These are phyloP conservation scores for Physcomitrium patens DNA, from an alignment of 225 moss, liverwort and hornwort species.

Conservation along the genomic window DNA sequence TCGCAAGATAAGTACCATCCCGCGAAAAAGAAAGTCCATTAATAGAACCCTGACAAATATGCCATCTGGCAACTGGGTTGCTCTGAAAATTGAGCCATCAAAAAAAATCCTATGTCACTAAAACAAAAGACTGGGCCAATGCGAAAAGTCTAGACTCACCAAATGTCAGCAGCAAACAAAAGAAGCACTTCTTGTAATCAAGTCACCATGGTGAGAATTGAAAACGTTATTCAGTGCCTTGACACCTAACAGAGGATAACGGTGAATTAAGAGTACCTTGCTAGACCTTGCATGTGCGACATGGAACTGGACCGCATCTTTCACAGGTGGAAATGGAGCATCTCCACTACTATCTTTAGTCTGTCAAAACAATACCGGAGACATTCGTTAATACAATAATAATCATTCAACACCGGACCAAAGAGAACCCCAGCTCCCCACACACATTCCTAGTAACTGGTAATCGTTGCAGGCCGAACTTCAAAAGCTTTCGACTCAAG, in stretches of 20 bases:
- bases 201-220: background rate
- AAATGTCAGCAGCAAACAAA: too few relatives aligned
- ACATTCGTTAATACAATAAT: slow-evolving; percentile 21
- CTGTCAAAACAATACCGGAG: slow-evolving; percentile 49
- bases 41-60: slow-evolving; percentile 87
- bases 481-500: slow-evolving; percentile 11
- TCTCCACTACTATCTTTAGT: slow-evolving; percentile 97
- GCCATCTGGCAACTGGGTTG: slow-evolving; percentile 99
- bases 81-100: slow-evolving; percentile 86
- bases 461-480: background rate
- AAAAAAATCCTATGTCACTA: slow-evolving; percentile 32
- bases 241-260: slow-evolving; percentile 9
- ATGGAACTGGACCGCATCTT: slow-evolving; percentile 83
- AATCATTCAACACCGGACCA: background rate
- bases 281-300: slow-evolving; percentile 97
- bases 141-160: too few relatives aligned
- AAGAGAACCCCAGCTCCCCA: background rate
- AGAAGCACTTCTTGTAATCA: background rate
- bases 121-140: too few relatives aligned
- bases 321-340: slow-evolving; percentile 91
- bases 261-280: slow-evolving; percentile 59
- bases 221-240: background rate
- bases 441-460: background rate
- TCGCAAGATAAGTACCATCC: slow-evolving; percentile 83
- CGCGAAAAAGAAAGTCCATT: slow-evolving; percentile 88